phyloP scores from a whole-genome alignment of 2,329 filamentous ascomycete genomes.

The Aureobasidium subglaciale region DNA sequence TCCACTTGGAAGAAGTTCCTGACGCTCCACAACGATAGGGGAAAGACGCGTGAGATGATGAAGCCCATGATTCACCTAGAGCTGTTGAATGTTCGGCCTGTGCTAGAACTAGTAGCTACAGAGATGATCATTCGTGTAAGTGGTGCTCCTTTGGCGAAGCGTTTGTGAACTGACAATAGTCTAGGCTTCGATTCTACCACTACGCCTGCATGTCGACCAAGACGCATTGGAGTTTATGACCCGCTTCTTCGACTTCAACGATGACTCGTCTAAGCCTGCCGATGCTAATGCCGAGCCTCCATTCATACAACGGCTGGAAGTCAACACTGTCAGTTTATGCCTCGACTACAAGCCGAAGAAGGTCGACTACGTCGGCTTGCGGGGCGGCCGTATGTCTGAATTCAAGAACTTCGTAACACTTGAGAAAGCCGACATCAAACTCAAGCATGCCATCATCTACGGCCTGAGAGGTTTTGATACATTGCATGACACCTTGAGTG shows the following conservation, averaged over 20 bases:
- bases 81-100: slow-evolving; percentile 77
- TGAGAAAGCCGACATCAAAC: slow-evolving; percentile 76
- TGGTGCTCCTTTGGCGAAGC: neutral
- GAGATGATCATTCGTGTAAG: slow-evolving; percentile 74
- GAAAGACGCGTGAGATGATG: slow-evolving; percentile 69
- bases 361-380: slow-evolving; percentile 89
- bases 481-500: slow-evolving; percentile 81
- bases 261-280: slow-evolving; percentile 47
- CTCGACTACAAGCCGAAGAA: slow-evolving; percentile 97
- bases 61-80: slow-evolving; percentile 88
- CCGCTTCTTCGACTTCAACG: slow-evolving; percentile 96
- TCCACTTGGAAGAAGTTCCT: slow-evolving; percentile 99
- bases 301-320: slow-evolving; percentile 83
- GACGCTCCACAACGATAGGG: slow-evolving; percentile 82
- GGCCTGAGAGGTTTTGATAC: slow-evolving; percentile 86
- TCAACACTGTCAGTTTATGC: slow-evolving; percentile 74
- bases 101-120: slow-evolving; percentile 75
- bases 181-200: slow-evolving; percentile 64
- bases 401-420: slow-evolving; percentile 98
- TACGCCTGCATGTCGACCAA: slow-evolving; percentile 91
- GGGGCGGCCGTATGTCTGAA: slow-evolving; percentile 89
- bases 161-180: slow-evolving; percentile 20
- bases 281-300: slow-evolving; percentile 44
- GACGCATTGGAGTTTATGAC: slow-evolving; percentile 96
- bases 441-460: slow-evolving; percentile 87